Conservation (phyloP, 371 early-diverging fungal species). For the Globomyces sp. region DNA sequence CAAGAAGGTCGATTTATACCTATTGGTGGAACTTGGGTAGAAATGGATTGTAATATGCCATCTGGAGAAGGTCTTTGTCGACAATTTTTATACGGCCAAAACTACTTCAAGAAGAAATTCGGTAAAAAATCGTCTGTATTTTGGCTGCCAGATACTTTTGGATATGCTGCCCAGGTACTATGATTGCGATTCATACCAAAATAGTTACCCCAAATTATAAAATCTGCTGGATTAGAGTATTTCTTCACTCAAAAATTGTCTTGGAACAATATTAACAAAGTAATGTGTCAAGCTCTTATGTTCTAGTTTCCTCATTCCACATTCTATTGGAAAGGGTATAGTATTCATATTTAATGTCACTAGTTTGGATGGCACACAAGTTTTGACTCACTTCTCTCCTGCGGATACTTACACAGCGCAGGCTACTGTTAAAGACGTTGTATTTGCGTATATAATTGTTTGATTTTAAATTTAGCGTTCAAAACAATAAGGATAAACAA, state of each 20-base stretch:
- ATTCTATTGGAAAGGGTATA: constrained; percentile 62
- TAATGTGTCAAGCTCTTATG: constrained; percentile 33
- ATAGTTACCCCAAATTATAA: constrained; percentile 85
- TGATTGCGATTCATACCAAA: too few relatives aligned
- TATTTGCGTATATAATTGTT: constrained; percentile 18
- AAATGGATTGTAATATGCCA: constrained; percentile 97
- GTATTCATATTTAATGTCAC: constrained; percentile 56
- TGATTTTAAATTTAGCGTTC: constrained; percentile 34
- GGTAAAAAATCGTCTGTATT: constrained; percentile 77
- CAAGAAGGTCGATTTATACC: constrained; percentile 83
- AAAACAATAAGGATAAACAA: constrained; percentile 77
- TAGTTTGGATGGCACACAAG: constrained; percentile 63
- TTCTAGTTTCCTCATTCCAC: constrained; percentile 87
- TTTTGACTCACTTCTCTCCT: constrained; percentile 81
- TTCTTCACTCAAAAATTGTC: constrained; percentile 98
- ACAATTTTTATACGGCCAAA: constrained; percentile 90
- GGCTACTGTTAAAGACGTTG: constrained; percentile 57
- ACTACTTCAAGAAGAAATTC: constrained; percentile 83
- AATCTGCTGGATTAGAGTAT: constrained; percentile 76
- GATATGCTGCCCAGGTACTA: constrained; percentile 46
- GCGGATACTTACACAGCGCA: constrained; percentile 76
- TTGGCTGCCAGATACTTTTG: constrained; percentile 81
- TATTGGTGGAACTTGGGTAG: constrained; percentile 97
- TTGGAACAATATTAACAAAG: constrained; percentile 95
- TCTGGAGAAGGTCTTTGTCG: constrained; percentile 92